These are phyloP conservation scores for Emmonsiellopsis sp. DNA, from an alignment of 2,329 filamentous ascomycete genomes.

Conservation along the genomic window DNA sequence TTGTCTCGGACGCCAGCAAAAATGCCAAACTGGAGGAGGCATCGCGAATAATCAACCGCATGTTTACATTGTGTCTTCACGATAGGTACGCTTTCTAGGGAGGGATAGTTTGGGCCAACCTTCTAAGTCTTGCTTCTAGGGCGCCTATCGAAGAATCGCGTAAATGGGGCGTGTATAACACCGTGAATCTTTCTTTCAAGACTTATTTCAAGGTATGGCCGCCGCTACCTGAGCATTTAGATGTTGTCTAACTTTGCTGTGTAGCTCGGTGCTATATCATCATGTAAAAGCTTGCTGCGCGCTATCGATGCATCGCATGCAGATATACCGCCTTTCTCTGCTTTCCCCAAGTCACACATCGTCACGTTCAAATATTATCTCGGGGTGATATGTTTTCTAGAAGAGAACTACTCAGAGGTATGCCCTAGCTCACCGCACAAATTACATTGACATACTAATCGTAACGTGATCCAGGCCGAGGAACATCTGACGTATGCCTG, in stretches of 20 bases:
- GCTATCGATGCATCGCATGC: slow-evolving; percentile 66
- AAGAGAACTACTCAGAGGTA: slow-evolving; percentile 82
- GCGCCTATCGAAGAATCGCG: slow-evolving; percentile 78
- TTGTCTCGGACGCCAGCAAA: slow-evolving; percentile 65
- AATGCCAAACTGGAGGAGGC: slow-evolving; percentile 85
- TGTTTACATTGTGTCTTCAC: slow-evolving; percentile 82
- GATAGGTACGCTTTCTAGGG: slow-evolving; percentile 59
- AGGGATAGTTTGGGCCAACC: not conserved
- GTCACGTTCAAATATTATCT: slow-evolving; percentile 97
- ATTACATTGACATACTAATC: not conserved
- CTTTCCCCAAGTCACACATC: slow-evolving; percentile 80
- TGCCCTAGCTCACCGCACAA: slow-evolving; percentile 8
- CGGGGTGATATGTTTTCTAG: slow-evolving; percentile 85
- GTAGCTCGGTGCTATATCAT: slow-evolving; percentile 55
- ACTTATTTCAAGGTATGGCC: slow-evolving; percentile 73
- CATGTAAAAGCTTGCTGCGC: slow-evolving; percentile 68
- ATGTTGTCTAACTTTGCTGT: slow-evolving; percentile 8
- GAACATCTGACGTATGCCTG: slow-evolving; percentile 71
- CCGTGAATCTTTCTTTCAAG: slow-evolving; percentile 92
- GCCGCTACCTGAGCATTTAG: not conserved
- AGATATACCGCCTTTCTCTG: slow-evolving; percentile 71
- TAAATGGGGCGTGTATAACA: slow-evolving; percentile 96
- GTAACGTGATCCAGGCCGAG: slow-evolving; percentile 53
- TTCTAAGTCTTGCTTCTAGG: slow-evolving; percentile 38
- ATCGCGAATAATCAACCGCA: slow-evolving; percentile 79